Conservation (phyloP, 805 yeast species). For the Ogataea pini region DNA sequence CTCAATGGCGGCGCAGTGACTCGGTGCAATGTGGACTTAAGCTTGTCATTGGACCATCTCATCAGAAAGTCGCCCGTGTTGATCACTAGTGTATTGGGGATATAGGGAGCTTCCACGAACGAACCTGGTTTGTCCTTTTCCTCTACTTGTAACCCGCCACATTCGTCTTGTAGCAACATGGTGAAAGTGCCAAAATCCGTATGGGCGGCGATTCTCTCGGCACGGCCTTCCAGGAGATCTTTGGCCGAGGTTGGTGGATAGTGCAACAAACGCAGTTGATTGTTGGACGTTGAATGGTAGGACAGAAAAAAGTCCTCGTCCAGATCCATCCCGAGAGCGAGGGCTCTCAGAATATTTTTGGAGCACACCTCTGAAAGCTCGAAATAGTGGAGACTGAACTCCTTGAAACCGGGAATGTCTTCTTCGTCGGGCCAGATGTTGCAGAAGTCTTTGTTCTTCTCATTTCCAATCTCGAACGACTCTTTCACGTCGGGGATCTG, state of each 20-base stretch:
- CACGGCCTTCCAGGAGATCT: conserved; percentile 29
- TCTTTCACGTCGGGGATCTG: conserved; percentile 35
- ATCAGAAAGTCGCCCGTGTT: conserved; percentile 42
- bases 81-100: conserved; percentile 38
- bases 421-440: conserved; percentile 29
- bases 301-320: conserved; percentile 31
- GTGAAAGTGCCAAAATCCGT: conserved; percentile 41
- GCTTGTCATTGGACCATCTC: conserved; percentile 40
- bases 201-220: conserved; percentile 42
- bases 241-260: conserved; percentile 34
- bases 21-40: conserved; percentile 42
- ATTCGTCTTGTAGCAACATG: conserved; percentile 36
- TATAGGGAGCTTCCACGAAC: conserved; percentile 31
- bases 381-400: conserved; percentile 20
- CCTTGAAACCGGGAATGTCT: conserved; percentile 33
- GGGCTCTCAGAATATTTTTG: conserved; percentile 26
- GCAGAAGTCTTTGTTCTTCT: conserved; percentile 15
- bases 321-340: conserved; percentile 35
- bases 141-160: conserved; percentile 42
- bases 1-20: conserved; percentile 34
- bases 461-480: conserved; percentile 36
- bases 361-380: conserved; percentile 27
- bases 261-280: conserved; percentile 37
- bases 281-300: conserved; percentile 29
- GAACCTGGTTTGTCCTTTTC: conserved; percentile 32